Evolutionary conservation across 2,329 filamentous ascomycete genomes (phyloP), one percentile per base, ranked within the genome.

Genomic region (Zasmidium citrigriseum): DNA sequence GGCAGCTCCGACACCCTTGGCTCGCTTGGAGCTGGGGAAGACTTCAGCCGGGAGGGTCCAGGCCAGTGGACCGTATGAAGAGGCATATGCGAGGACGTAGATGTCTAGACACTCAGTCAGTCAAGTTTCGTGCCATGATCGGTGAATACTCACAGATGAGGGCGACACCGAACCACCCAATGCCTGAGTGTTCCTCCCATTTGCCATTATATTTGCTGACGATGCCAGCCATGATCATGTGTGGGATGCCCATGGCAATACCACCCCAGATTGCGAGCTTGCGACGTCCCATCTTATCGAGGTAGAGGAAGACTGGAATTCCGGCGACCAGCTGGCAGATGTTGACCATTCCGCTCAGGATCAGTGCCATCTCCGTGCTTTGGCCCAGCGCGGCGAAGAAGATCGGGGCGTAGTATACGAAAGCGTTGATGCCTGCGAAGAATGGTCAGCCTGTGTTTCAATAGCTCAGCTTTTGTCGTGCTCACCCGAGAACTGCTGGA

Each of bases 1-100:
- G 0, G 84, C 85, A 1, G 88, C 75, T 2, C 47, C 57, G 3
- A 86, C 85, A 47, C 86, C 86, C 68, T 88, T 89, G 5, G 85
- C 84, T 10, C 85, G 78, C 1, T 83, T 73, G 0, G 78, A 78
- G 1, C 79, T 81, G 1, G 83, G 83, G 41, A 87, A 88, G 16
- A 90, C 84, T 59, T 90, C 83, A 29, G 79, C 76, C 1, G 71
- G 69, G 66, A 67, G 45, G 1, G 59, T 58, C 65, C 65, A 67
- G 1, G 34, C 55, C 4, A 65, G 51, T 2, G 65, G 65, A 3
- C 58, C 60, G 53, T 83, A 87, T 0, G 80, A 80, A 1, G 78
- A 80, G 4, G 83, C 83, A 65, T 89, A 89, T 11, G 44, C 46
- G 29, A 60, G 47, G 41, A 65, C 61, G 52, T 61, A 64, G 24